A percentile compares a stretch with the other conserved stretches of the same genome.
phyloP scores from a whole-genome alignment of 495 filamentous ascomycete genomes.

The Aspergillus indologenus region DNA sequence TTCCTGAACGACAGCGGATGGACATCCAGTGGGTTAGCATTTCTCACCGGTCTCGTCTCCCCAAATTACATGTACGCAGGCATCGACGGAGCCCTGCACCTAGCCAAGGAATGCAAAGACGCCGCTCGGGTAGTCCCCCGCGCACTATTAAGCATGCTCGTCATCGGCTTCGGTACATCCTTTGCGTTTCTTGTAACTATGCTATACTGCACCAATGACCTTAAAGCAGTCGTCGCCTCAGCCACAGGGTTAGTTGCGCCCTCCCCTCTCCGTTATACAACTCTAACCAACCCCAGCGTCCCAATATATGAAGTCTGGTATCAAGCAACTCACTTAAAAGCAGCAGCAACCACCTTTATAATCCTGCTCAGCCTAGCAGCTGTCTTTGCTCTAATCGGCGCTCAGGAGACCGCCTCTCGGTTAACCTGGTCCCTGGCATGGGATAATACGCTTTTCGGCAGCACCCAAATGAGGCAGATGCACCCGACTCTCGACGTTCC shows the following conservation, averaged over 20 bases:
- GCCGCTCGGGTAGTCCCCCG: constrained; percentile 25
- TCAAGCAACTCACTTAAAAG: constrained; percentile 24
- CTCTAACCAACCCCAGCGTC: background rate
- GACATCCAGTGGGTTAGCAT: background rate
- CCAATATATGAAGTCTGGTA: constrained; percentile 26
- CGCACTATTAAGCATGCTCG: constrained; percentile 27
- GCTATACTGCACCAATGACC: constrained; percentile 18
- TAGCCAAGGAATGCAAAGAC: constrained; percentile 32
- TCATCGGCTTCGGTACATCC: constrained; percentile 29
- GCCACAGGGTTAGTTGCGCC: constrained; percentile 6
- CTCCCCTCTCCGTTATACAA: background rate
- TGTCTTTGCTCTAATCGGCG: constrained; percentile 28
- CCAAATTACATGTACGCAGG: constrained; percentile 31
- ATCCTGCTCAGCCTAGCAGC: constrained; percentile 21
- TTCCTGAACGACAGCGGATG: constrained; percentile 19
- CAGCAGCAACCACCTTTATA: constrained; percentile 25
- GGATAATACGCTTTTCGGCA: constrained; percentile 29
- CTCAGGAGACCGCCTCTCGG: constrained; percentile 13
- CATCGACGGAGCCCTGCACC: constrained; percentile 34
- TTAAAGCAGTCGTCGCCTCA: background rate
- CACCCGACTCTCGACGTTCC: constrained; percentile 22
- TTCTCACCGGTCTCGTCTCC: constrained; percentile 22
- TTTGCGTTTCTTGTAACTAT: constrained; percentile 30
- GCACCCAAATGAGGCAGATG: constrained; percentile 17
- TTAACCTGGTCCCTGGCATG: constrained; percentile 22